phyloP scores from a whole-genome alignment of 305 asterid genomes.

The Solanum hybrid region DNA sequence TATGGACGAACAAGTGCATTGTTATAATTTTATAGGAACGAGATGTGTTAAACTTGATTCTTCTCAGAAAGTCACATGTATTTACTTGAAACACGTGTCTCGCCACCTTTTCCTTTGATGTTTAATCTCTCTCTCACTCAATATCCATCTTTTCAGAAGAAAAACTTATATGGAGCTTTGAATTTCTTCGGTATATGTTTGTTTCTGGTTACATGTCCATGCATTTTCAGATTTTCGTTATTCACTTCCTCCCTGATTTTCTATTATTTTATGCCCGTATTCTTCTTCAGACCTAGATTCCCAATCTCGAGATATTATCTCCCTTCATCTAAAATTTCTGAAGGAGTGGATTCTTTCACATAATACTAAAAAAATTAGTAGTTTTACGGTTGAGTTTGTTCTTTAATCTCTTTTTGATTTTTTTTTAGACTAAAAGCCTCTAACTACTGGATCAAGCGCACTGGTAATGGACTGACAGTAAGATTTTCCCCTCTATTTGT shows the following conservation, averaged over 20 bases:
- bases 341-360: neutral
- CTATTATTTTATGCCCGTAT: too few relatives aligned
- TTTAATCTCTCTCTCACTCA: neutral
- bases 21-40: too few relatives aligned
- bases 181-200: too few relatives aligned
- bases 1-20: too few relatives aligned
- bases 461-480: neutral
- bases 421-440: too few relatives aligned
- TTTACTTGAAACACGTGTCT: neutral
- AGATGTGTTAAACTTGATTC: neutral
- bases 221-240: too few relatives aligned
- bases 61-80: neutral
- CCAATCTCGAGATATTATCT: neutral
- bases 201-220: too few relatives aligned
- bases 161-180: too few relatives aligned
- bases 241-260: too few relatives aligned
- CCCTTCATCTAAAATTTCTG: neutral
- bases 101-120: neutral
- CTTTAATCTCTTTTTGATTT: too few relatives aligned
- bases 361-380: neutral
- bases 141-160: too few relatives aligned
- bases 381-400: neutral
- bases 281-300: neutral
- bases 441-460: neutral
- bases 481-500: neutral